A percentile compares a stretch with the other conserved stretches of the same genome.
These are phyloP conservation scores for Trichoderma orchidacearum DNA, from an alignment of 495 filamentous ascomycete species.

Conservation along the genomic window DNA sequence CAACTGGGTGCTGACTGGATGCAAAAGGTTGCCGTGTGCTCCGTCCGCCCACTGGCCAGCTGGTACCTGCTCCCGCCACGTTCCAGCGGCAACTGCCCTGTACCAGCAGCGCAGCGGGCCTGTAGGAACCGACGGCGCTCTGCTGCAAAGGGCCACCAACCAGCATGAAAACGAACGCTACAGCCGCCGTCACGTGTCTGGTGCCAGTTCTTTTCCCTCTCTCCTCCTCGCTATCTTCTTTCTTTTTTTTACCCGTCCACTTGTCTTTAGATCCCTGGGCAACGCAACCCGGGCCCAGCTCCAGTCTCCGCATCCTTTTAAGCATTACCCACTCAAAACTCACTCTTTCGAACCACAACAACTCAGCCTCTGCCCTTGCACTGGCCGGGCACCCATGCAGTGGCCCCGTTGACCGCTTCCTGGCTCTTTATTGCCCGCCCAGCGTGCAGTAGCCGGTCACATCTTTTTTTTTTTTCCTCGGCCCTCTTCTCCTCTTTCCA, in stretches of 20 bases:
- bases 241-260: too few relatives aligned
- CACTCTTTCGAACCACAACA: not conserved
- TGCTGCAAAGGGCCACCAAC: not conserved
- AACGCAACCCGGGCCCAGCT: not conserved
- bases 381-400: conserved; percentile 1
- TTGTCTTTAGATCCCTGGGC: not conserved
- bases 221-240: too few relatives aligned
- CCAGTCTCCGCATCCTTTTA: conserved; percentile 1
- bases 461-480: not conserved
- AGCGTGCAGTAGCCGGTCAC: not conserved
- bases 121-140: not conserved
- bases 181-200: not conserved
- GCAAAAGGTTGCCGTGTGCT: too few relatives aligned
- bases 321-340: not conserved
- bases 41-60: too few relatives aligned
- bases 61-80: not conserved
- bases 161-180: not conserved
- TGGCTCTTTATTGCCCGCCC: not conserved
- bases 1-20: too few relatives aligned
- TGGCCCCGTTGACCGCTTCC: not conserved
- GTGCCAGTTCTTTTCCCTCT: too few relatives aligned
- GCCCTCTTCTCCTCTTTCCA: not conserved
- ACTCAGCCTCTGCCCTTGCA: not conserved
- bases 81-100: not conserved
- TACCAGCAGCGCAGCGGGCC: not conserved